phyloP scores from a whole-genome alignment of 78 protist genomes.

The Guillardia theta region DNA sequence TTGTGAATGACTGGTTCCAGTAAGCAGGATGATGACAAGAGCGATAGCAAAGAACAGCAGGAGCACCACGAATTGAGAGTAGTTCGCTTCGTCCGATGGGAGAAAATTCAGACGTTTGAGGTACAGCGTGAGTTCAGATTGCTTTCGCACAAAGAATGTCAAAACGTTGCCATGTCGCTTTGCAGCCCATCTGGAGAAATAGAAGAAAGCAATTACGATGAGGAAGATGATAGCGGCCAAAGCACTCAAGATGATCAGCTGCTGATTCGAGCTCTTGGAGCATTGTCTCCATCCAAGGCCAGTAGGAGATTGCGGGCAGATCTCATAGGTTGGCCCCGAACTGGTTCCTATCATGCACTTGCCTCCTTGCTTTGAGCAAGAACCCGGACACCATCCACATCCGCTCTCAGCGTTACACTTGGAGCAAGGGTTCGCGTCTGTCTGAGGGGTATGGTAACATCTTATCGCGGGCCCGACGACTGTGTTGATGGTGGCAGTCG shows the following conservation, averaged over 20 bases:
- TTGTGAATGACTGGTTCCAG: not conserved
- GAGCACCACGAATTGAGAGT: not conserved
- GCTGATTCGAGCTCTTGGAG: too few species aligned
- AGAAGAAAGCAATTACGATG: not conserved
- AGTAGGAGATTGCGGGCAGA: not conserved
- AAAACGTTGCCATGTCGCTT: not conserved
- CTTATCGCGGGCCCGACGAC: not conserved
- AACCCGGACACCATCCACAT: constrained; percentile 2
- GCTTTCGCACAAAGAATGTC: not conserved
- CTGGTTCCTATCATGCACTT: not conserved
- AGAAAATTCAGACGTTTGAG: not conserved
- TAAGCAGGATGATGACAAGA: not conserved
- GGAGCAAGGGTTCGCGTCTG: not conserved
- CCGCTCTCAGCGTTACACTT: not conserved
- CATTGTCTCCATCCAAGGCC: not conserved
- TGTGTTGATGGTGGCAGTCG: not conserved
- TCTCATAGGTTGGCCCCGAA: not conserved
- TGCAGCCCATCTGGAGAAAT: not conserved
- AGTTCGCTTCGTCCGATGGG: not conserved
- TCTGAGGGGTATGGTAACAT: not conserved
- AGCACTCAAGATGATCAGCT: not conserved
- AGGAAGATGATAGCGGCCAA: not conserved
- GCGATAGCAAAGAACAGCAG: not conserved
- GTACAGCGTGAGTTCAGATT: not conserved
- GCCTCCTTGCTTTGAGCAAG: not conserved